phyloP scores from a whole-genome alignment of 495 filamentous ascomycete genomes.

The Neurospora sp. region DNA sequence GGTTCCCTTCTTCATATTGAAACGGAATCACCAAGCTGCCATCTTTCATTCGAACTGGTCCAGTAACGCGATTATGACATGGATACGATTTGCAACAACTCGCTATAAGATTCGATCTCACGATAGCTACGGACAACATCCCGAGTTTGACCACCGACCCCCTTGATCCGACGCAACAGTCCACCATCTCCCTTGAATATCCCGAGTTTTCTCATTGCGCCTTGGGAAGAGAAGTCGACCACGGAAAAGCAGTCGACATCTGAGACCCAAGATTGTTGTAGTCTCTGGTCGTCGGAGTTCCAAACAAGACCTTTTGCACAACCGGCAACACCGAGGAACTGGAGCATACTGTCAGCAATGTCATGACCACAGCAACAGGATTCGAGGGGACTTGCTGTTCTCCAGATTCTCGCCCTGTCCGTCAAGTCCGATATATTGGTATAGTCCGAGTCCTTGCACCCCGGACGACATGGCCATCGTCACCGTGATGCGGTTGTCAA shows the following conservation, averaged over 20 bases:
- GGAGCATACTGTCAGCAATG: not conserved
- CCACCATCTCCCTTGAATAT: not conserved
- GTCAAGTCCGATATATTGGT: conserved; percentile 40
- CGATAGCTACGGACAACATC: not conserved
- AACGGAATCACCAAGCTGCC: not conserved
- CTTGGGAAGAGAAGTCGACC: conserved; percentile 32
- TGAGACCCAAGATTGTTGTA: conserved; percentile 36
- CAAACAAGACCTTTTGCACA: conserved; percentile 39
- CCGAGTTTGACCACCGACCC: not conserved
- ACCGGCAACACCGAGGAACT: conserved; percentile 40
- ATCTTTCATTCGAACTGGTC: not conserved
- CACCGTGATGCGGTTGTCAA: conserved; percentile 42
- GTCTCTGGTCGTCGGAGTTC: conserved; percentile 36
- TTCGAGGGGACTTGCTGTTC: too few relatives aligned
- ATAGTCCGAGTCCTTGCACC: conserved; percentile 42
- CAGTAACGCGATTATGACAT: not conserved
- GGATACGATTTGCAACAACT: not conserved
- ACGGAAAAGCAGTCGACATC: conserved; percentile 38
- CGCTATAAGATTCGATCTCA: not conserved
- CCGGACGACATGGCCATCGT: conserved; percentile 48
- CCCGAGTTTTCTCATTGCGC: not conserved
- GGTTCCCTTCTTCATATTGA: not conserved
- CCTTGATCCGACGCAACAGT: too few relatives aligned
- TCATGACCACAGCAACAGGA: not conserved
- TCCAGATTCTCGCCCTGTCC: too few relatives aligned